Evolutionary conservation across 2,329 filamentous ascomycete genomes (phyloP), one percentile per base, ranked within the genome.

Genomic region (Calonectria pteridis): DNA sequence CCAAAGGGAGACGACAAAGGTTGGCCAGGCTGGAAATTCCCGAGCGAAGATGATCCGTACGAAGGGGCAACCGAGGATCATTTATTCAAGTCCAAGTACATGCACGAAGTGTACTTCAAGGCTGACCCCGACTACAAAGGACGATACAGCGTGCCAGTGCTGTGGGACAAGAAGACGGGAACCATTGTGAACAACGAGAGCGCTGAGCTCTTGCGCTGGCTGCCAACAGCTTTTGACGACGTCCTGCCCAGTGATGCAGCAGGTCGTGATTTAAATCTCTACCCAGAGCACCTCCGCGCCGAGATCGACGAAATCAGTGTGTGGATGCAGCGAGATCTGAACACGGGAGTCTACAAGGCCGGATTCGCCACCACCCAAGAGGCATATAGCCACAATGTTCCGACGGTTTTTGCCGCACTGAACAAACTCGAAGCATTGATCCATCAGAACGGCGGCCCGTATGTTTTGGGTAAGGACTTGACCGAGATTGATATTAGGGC

Each of bases 171-270:
- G 81, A 90, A 93, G 82, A 86, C 87, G 62, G 89, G 91, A 63
- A 90, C 88, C 50, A 94, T 96, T 77, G 94, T 96, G 67, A 95
- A 90, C 87, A 97, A 97, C 77, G 94, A 96, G 87, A 94, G 92
- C 75, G 90, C 91, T 71, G 94, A 97, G 84, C 95, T 97, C 79
- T 95, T 96, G 78, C 91, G 94, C 79, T 96, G 96, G 93, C 87
- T 97, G 74, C 95, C 95, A 84, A 88, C 88, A n/a, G 93, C 91
- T 67, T 95, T 95, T 79, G 92, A 95, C 77, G 84, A 87, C 63
- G 79, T 92, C 18, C 80, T 92, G 1, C 86, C 87, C 1, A 84
- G 86, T 18, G 62, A 77, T 13, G 63, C 73, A 1, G 33, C 50
- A 1, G 66, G 68, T 86, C 40, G 79, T 92, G 73, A 89, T 71